A percentile compares a stretch with the other conserved stretches of the same genome.
phyloP scores from a whole-genome alignment of 108 stramenopile species.

The Pinguiococcus pyrenoidosus region DNA sequence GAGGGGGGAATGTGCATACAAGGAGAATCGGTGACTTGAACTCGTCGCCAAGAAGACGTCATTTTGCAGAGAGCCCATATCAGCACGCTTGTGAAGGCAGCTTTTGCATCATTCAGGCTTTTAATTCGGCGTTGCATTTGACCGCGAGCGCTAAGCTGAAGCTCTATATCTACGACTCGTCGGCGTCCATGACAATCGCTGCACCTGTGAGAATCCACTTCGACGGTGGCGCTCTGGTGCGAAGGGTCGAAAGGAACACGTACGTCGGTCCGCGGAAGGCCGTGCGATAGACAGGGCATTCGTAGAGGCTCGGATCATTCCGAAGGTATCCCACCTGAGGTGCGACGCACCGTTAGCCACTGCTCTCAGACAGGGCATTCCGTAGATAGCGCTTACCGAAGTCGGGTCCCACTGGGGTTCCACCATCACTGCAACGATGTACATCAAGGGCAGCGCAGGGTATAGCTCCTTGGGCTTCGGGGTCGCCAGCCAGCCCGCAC shows the following conservation, averaged over 20 bases:
- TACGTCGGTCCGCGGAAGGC: slow-evolving; percentile 34
- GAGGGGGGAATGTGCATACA: no score
- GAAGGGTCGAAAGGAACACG: slow-evolving; percentile 31
- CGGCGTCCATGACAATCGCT: slow-evolving; percentile 6
- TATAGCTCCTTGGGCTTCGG: slow-evolving; percentile 31
- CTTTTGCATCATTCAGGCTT: no score
- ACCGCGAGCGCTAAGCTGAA: no score
- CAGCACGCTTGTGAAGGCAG: no score
- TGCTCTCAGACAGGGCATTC: no score
- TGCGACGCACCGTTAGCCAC: no score
- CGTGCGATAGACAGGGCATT: slow-evolving; percentile 45
- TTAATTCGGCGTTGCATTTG: no score
- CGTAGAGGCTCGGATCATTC: slow-evolving; percentile 20
- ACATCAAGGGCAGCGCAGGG: slow-evolving; percentile 37
- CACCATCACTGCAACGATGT: slow-evolving; percentile 37
- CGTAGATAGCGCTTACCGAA: no score
- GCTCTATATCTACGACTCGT: background rate
- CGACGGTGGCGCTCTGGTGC: slow-evolving; percentile 3
- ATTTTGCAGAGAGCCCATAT: no score
- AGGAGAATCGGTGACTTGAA: no score
- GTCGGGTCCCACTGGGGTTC: slow-evolving; percentile 21
- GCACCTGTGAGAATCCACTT: slow-evolving; percentile 14
- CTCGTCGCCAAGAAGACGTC: no score
- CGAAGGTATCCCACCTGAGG: slow-evolving; percentile 30
- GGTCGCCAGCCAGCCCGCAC: slow-evolving; percentile 21